phyloP scores from a whole-genome alignment of 495 filamentous ascomycete genomes.

The Trichoderma gamsii region DNA sequence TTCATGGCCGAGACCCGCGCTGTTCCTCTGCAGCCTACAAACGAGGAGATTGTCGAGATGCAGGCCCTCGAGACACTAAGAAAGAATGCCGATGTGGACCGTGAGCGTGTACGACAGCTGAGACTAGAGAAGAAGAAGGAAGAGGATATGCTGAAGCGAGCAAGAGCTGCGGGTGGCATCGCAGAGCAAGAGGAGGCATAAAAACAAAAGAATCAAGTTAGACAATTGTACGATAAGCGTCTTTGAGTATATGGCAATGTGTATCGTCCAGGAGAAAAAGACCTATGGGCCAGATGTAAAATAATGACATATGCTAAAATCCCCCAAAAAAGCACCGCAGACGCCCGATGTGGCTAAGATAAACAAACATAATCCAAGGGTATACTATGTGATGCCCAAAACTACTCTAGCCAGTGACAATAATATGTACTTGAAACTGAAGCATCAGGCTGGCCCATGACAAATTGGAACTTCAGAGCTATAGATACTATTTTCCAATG shows the following conservation, averaged over 20 bases:
- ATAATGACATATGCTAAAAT: conserved; percentile 7
- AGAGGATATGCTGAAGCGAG: conserved; percentile 35
- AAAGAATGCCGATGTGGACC: conserved; percentile 47
- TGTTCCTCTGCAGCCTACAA: conserved; percentile 48
- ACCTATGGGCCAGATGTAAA: neutral
- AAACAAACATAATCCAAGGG: neutral
- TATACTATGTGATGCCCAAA: neutral
- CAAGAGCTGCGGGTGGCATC: conserved; percentile 15
- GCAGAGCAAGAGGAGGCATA: conserved; percentile 10
- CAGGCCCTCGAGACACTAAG: conserved; percentile 53
- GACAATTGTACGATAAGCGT: conserved; percentile 13
- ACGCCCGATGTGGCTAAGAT: neutral
- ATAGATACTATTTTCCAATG: neutral
- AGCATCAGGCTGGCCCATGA: neutral
- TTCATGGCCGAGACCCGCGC: conserved; percentile 67
- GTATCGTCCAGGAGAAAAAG: neutral
- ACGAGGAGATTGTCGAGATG: conserved; percentile 55
- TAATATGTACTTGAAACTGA: neutral
- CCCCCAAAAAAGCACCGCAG: neutral
- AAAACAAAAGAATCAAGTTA: neutral
- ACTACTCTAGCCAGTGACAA: neutral
- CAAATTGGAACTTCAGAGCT: neutral
- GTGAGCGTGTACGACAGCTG: conserved; percentile 53
- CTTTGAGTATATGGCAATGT: conserved; percentile 5
- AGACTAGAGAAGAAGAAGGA: conserved; percentile 59